These are phyloP conservation scores for Margaritispora aquatica DNA, from an alignment of 495 filamentous ascomycete genomes.

Conservation along the genomic window DNA sequence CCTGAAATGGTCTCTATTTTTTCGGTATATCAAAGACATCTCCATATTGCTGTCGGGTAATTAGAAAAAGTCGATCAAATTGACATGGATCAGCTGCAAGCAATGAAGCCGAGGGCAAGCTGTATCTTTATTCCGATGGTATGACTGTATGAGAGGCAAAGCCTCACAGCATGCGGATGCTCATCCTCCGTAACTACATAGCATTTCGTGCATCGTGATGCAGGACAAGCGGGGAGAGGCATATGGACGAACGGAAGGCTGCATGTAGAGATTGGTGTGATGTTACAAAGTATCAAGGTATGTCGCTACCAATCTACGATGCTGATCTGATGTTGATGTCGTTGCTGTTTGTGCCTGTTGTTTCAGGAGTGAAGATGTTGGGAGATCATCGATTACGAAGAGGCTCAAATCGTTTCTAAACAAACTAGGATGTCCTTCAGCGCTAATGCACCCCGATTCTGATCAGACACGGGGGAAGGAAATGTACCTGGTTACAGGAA, in stretches of 20 bases:
- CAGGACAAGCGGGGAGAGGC: neutral
- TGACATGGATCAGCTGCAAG: constrained; percentile 9
- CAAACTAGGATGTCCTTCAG: neutral
- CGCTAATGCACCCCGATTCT: neutral
- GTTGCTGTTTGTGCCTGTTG: neutral
- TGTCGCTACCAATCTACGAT: too few species aligned
- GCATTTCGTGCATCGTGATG: neutral
- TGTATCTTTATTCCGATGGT: constrained; percentile 5
- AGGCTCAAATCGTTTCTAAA: neutral
- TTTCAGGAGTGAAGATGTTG: neutral
- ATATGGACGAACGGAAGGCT: neutral
- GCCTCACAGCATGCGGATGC: neutral
- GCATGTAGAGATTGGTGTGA: neutral
- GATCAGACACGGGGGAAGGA: neutral
- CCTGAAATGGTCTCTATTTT: too few species aligned
- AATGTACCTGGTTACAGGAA: neutral
- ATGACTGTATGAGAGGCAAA: neutral
- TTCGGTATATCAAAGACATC: too few species aligned
- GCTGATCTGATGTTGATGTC: too few species aligned
- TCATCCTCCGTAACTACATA: neutral
- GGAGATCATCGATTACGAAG: neutral
- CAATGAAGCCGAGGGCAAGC: constrained; percentile 4
- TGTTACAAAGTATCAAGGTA: too few species aligned
- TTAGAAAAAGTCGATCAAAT: neutral
- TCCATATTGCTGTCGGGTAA: neutral